These are phyloP conservation scores for Scedosporium boydii DNA, from an alignment of 2,329 filamentous ascomycete species.

Conservation along the genomic window DNA sequence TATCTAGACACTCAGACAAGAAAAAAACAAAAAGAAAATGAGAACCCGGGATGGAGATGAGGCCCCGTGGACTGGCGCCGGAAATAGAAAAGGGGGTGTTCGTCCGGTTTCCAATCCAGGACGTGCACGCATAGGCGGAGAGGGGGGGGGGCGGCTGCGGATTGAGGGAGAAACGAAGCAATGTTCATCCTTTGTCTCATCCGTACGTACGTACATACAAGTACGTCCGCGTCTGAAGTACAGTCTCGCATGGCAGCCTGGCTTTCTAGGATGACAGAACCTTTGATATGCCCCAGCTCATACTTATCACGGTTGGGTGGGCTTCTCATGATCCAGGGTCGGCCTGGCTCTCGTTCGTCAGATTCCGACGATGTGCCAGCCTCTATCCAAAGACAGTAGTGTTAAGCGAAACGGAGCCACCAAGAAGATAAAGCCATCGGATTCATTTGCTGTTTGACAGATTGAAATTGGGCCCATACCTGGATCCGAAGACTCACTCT, in stretches of 20 bases:
- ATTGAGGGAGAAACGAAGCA: neutral
- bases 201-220: neutral
- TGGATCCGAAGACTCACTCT: neutral
- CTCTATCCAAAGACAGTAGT: neutral
- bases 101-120: neutral
- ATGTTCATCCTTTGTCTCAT: constrained; percentile 6
- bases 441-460: neutral
- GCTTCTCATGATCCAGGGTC: neutral
- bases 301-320: neutral
- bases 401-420: neutral
- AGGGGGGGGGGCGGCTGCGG: neutral
- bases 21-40: neutral
- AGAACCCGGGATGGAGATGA: neutral
- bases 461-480: neutral
- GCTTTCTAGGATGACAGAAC: neutral
- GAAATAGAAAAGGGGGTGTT: neutral
- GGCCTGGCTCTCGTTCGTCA: neutral
- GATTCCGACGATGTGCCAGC: neutral
- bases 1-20: neutral
- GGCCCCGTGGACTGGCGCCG: neutral
- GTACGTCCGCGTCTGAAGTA: neutral
- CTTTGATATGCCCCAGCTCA: neutral
- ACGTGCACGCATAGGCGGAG: neutral
- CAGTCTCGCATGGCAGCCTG: neutral
- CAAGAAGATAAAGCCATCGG: neutral